Evolutionary conservation across 805 yeast species (phyloP).

Genomic region (Wickerhamomyces mucosus): DNA sequence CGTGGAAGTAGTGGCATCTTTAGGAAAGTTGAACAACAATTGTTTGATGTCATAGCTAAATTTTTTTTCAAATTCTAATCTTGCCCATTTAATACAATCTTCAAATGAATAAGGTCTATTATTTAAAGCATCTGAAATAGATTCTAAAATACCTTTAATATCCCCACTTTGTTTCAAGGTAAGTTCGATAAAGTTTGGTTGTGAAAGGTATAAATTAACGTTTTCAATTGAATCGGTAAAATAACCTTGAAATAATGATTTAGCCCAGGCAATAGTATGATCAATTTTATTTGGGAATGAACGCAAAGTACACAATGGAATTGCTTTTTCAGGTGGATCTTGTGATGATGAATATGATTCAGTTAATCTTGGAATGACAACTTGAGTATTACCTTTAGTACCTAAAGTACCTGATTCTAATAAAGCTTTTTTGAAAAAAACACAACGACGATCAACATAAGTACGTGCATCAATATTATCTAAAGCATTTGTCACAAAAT

Average conservation of each 20-base stretch:
- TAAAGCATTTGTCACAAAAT: conserved; percentile 90
- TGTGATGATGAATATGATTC: conserved; percentile 94
- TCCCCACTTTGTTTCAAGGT: conserved; percentile 89
- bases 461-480: conserved; percentile 98
- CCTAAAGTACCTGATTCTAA: conserved; percentile 97
- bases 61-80: conserved; percentile 78
- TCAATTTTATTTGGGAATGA: conserved; percentile 98
- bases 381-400: conserved; percentile 97
- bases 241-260: conserved; percentile 84
- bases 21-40: conserved; percentile 88
- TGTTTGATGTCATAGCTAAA: conserved; percentile 83
- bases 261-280: conserved; percentile 99
- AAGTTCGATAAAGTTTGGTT: conserved; percentile 87
- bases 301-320: conserved; percentile 94
- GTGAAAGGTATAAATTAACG: conserved; percentile 82
- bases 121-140: conserved; percentile 65
- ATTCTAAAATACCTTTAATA: conserved; percentile 75
- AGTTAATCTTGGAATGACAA: conserved; percentile 84
- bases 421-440: conserved; percentile 81
- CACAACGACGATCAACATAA: conserved; percentile 94
- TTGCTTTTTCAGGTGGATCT: conserved; percentile 97
- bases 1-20: conserved; percentile 78
- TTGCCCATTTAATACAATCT: conserved; percentile 94
- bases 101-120: conserved; percentile 85
- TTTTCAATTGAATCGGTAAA: conserved; percentile 89